Evolutionary conservation across 2,329 filamentous ascomycete species (phyloP).

Genomic region (Domatiomyces catenatus): DNA sequence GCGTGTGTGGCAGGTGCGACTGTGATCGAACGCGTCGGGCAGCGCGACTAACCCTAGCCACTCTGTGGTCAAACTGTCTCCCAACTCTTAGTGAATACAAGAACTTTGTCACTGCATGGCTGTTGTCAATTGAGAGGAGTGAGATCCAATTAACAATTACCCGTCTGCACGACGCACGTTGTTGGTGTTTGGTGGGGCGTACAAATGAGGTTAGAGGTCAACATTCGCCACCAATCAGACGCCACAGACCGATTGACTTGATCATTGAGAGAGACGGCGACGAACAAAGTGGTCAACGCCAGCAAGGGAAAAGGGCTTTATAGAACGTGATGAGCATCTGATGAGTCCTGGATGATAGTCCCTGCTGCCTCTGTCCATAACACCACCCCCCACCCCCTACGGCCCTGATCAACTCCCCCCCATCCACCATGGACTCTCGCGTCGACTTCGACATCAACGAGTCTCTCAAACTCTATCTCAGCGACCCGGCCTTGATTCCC

Average conservation of each 20-base stretch:
- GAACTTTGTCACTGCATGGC: not conserved
- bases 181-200: not conserved
- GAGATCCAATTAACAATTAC: no score
- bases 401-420: not conserved
- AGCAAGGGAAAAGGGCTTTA: not conserved
- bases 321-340: not conserved
- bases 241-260: not conserved
- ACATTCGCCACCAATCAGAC: not conserved
- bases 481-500: conserved; percentile 67
- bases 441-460: conserved; percentile 91
- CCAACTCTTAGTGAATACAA: not conserved
- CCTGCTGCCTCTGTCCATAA: no score
- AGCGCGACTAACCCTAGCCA: not conserved
- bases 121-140: not conserved
- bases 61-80: not conserved
- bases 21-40: not conserved
- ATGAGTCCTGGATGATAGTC: not conserved
- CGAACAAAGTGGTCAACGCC: not conserved
- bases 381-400: not conserved
- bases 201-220: not conserved
- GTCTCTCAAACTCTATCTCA: conserved; percentile 91
- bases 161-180: no score
- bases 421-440: conserved; percentile 39
- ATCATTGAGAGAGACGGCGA: no score
- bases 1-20: not conserved